phyloP scores from a whole-genome alignment of 202 grass and related monocot genomes.

The Sporobolus alterniflorus region DNA sequence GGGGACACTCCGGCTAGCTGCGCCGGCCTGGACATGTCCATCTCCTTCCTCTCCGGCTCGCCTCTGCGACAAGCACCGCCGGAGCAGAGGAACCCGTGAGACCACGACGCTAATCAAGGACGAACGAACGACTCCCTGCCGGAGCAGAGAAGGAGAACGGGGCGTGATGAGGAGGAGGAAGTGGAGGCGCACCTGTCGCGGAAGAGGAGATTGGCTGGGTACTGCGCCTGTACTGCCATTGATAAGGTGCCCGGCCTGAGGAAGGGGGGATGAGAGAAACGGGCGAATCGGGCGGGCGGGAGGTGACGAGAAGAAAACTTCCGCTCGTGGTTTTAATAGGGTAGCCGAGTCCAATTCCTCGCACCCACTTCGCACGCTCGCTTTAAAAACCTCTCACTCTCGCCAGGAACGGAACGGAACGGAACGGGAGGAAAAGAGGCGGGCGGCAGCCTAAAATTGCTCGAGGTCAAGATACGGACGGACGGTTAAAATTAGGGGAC shows the following conservation, averaged over 20 bases:
- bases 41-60: too few species aligned
- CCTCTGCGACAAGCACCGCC: too few species aligned
- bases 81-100: too few species aligned
- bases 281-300: slow-evolving; percentile 43
- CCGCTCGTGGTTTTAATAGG: slow-evolving; percentile 59
- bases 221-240: slow-evolving; percentile 94
- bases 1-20: too few species aligned
- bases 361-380: slow-evolving; percentile 52
- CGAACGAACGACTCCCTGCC: too few species aligned
- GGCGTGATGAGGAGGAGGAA: neutral
- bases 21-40: too few species aligned
- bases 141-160: too few species aligned
- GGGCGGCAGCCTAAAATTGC: slow-evolving; percentile 31
- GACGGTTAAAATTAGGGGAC: slow-evolving; percentile 45
- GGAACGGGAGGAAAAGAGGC: neutral
- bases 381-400: slow-evolving; percentile 42
- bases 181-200: slow-evolving; percentile 66
- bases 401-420: neutral
- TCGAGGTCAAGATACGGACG: slow-evolving; percentile 1
- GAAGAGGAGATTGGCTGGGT: slow-evolving; percentile 79
- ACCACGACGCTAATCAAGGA: too few species aligned
- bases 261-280: slow-evolving; percentile 28
- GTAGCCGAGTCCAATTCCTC: slow-evolving; percentile 51
- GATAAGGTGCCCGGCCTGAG: slow-evolving; percentile 27
- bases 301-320: slow-evolving; percentile 55